phyloP scores from a whole-genome alignment of 495 filamentous ascomycete species.

The Hypoxylon fuscum region DNA sequence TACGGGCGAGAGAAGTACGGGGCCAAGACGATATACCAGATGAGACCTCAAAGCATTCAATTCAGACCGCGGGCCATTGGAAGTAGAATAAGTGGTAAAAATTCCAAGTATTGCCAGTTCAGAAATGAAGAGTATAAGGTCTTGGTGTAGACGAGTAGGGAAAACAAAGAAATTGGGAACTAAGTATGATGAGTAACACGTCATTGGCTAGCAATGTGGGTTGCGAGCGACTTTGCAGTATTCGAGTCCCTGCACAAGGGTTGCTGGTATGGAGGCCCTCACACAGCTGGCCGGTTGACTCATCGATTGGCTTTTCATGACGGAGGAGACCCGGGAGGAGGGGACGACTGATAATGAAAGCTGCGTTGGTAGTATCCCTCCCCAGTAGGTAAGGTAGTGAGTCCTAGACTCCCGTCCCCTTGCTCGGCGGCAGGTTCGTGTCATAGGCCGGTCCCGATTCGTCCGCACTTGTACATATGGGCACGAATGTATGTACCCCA shows the following conservation, averaged over 20 bases:
- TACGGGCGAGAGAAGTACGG: slow-evolving; percentile 6
- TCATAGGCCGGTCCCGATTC: slow-evolving; percentile 25
- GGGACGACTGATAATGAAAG: slow-evolving; percentile 18
- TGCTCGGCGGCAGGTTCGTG: slow-evolving; percentile 7
- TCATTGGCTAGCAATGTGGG: slow-evolving; percentile 19
- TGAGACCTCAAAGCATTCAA: slow-evolving; percentile 2
- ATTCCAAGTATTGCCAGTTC: not conserved
- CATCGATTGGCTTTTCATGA: slow-evolving; percentile 17
- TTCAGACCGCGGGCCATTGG: slow-evolving; percentile 12
- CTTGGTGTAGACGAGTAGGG: slow-evolving; percentile 5
- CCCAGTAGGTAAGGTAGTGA: slow-evolving; percentile 7
- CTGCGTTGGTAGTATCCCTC: slow-evolving; percentile 7
- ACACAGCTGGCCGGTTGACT: slow-evolving; percentile 35
- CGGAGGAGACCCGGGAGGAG: slow-evolving; percentile 23
- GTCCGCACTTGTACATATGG: slow-evolving; percentile 12
- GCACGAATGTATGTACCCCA: slow-evolving; percentile 2
- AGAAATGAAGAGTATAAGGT: slow-evolving; percentile 8
- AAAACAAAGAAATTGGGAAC: slow-evolving; percentile 9
- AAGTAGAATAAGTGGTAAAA: slow-evolving; percentile 2
- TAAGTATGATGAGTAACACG: slow-evolving; percentile 17
- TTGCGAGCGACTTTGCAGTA: slow-evolving; percentile 8
- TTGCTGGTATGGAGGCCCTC: slow-evolving; percentile 6
- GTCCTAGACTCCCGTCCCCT: slow-evolving; percentile 14
- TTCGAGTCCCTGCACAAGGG: not conserved
- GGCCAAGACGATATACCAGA: slow-evolving; percentile 1